Base-by-base conservation (phyloP, 805 yeast genomes). In the Saccharomyces cerevisiae region DNA sequence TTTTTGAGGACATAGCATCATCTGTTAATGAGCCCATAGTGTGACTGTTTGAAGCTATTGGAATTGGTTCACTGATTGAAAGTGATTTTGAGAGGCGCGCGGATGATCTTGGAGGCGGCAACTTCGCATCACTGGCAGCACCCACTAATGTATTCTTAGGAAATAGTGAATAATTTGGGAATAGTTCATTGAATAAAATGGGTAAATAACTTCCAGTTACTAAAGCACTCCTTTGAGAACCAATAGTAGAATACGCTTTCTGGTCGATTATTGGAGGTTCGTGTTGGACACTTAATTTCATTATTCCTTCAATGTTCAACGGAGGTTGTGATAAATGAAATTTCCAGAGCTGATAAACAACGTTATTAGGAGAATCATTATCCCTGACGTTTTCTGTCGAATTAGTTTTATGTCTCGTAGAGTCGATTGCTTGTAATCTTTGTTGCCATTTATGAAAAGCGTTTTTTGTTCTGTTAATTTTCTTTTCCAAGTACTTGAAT, bases 371-470 rank as follows among this genome's bases (percentile, higher is more conserved):
- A 26, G 64, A 55, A 51, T 66, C 70, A 49, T 67, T 60, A 6
- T 66, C 63, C 43, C 17, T 22, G 11, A 17, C 32, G 27, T 41
- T 22, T 3, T 26, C 30, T 17, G 24, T 4, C 11, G 48, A 21
- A 3, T 17, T 47, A 13, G 41, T 26, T 5, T 41, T 31, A 9
- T 51, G 31, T 17, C 36, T 46, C 13, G 48, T 48, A 9, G 36
- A 14, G 22, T 55, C 57, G 3, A 57, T 54, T 10, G 53, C 51
- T 17, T 55, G 52, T 48, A 85, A 69, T 66, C 86, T 88, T 46
- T 82, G 87, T 59, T 83, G 81, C 98, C 98, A 92, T 64, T 94
- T 82, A 53, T 78, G 81, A 63, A 89, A 83, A 0, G 95, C 85
- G 52, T 84, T 82, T 55, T 80, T 77, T 3, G 90, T 81, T 50